Conservation (phyloP, 768 basidiomycete genomes). For the Trametes gibbosa region DNA sequence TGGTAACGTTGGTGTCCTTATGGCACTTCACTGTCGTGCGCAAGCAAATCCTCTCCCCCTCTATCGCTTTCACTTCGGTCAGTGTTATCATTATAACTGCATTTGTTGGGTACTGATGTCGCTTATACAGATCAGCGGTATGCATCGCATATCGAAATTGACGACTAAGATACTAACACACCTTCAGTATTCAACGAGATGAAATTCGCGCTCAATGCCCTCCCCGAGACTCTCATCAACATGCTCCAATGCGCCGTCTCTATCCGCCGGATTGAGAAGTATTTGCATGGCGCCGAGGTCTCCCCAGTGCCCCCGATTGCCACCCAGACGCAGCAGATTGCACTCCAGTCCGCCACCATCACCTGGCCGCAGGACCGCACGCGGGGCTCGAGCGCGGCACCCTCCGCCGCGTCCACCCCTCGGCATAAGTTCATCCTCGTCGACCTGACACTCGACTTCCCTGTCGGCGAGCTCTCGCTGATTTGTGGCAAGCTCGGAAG, state of each 20-base stretch:
- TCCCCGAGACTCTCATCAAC: conserved; percentile 91
- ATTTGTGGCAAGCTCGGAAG: conserved; percentile 89
- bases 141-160: conserved; percentile 2
- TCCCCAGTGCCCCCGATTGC: conserved; percentile 54
- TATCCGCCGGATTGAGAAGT: conserved; percentile 87
- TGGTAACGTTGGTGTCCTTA: conserved; percentile 51
- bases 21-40: conserved; percentile 71
- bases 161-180: neutral
- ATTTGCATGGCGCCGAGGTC: conserved; percentile 75
- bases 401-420: conserved; percentile 69
- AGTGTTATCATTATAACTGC: neutral
- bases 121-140: conserved; percentile 40
- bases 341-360: conserved; percentile 81
- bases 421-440: conserved; percentile 74
- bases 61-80: conserved; percentile 72
- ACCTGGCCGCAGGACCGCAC: conserved; percentile 86
- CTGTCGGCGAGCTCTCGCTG: conserved; percentile 72
- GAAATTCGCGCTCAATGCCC: conserved; percentile 81
- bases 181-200: conserved; percentile 82
- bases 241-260: conserved; percentile 85
- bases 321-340: conserved; percentile 57
- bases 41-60: conserved; percentile 68
- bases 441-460: conserved; percentile 79
- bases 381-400: conserved; percentile 41
- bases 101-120: neutral